Conservation (phyloP, 176 grass and related monocot species). For the Neostapfia colusana region DNA sequence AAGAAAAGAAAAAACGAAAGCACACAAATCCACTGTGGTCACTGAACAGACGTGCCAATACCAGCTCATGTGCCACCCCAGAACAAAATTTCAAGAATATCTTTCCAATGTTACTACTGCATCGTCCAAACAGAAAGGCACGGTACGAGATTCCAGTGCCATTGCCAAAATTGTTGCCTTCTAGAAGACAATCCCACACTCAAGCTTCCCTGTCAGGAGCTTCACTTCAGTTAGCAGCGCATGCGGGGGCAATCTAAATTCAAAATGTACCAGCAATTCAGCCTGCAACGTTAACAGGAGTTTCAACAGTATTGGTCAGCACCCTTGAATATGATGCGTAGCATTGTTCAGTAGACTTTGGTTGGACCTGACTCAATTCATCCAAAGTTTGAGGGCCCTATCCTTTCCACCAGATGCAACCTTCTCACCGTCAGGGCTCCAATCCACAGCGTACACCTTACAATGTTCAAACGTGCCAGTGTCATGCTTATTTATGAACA, state of each 20-base stretch:
- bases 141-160: not conserved
- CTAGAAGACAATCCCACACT: not conserved
- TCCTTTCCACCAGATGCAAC: slow-evolving; percentile 92
- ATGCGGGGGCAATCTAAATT: not conserved
- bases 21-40: not conserved
- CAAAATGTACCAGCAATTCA: not conserved
- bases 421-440: slow-evolving; percentile 67
- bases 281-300: not conserved
- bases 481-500: not conserved
- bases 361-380: slow-evolving; percentile 47
- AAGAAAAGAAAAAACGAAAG: too few species aligned
- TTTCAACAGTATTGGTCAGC: not conserved
- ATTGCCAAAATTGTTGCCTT: slow-evolving; percentile 8
- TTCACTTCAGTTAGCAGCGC: not conserved
- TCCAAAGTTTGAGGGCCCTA: slow-evolving; percentile 83
- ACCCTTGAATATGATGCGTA: not conserved
- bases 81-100: slow-evolving; percentile 11
- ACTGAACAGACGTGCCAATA: not conserved
- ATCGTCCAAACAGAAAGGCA: not conserved
- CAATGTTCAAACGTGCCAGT: not conserved
- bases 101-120: not conserved
- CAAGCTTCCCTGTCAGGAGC: not conserved
- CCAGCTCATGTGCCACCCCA: not conserved
- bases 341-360: not conserved
- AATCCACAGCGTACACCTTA: slow-evolving; percentile 54